Evolutionary conservation across 176 grass and related monocot genomes (phyloP).

Genomic region (Urochloa ruziziensis): DNA sequence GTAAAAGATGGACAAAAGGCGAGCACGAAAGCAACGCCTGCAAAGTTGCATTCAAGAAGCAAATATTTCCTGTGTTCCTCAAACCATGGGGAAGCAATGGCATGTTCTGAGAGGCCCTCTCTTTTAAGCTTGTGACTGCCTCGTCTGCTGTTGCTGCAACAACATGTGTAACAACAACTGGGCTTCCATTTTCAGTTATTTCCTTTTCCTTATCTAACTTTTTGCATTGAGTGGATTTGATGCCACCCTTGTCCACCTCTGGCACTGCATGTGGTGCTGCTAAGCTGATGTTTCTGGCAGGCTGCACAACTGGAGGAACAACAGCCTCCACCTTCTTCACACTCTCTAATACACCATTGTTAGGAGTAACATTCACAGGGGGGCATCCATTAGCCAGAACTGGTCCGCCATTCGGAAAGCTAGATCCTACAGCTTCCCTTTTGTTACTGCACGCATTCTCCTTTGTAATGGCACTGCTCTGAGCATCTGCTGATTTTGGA

Average conservation of each 20-base stretch:
- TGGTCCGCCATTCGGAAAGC: slow-evolving; percentile 31
- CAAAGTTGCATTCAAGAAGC: slow-evolving; percentile 93
- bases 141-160: slow-evolving; percentile 35
- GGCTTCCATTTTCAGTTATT: slow-evolving; percentile 43
- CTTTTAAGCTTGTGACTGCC: slow-evolving; percentile 16
- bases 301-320: slow-evolving; percentile 11
- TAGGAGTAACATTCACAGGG: slow-evolving; percentile 22
- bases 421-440: slow-evolving; percentile 26
- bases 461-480: slow-evolving; percentile 7
- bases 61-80: slow-evolving; percentile 92
- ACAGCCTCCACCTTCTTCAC: slow-evolving; percentile 22
- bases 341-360: slow-evolving; percentile 31
- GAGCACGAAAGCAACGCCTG: slow-evolving; percentile 84
- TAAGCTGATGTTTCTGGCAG: slow-evolving; percentile 17
- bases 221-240: neutral
- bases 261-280: neutral
- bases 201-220: slow-evolving; percentile 38
- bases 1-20: slow-evolving; percentile 76
- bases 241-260: slow-evolving; percentile 8
- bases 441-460: slow-evolving; percentile 21
- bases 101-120: slow-evolving; percentile 25
- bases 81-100: slow-evolving; percentile 76
- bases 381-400: slow-evolving; percentile 51
- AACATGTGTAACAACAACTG: slow-evolving; percentile 25
- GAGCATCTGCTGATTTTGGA: slow-evolving; percentile 30